A percentile compares a stretch with the other conserved stretches of the same genome.
Evolutionary conservation across 1,139 yeast species (phyloP).

Genomic region (Yarrowia galli): DNA sequence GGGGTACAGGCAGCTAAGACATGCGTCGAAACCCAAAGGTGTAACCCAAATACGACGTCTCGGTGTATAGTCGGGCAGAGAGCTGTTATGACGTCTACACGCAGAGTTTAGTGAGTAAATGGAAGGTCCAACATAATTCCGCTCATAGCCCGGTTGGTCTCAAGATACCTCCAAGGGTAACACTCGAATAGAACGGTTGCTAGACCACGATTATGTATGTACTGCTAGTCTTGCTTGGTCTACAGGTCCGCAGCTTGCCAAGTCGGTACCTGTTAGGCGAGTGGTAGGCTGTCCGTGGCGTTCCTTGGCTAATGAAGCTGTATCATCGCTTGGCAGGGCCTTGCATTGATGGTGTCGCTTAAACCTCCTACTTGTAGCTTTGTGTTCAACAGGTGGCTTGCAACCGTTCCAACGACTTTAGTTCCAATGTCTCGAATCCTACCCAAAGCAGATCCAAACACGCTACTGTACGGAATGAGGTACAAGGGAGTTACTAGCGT

Average conservation of each 20-base stretch:
- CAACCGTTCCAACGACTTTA: background rate
- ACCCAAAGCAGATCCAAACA: background rate
- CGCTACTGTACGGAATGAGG: no score
- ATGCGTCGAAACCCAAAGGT: background rate
- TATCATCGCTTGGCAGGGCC: slow-evolving; percentile 8
- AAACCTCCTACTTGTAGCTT: slow-evolving; percentile 1
- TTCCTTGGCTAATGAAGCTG: background rate
- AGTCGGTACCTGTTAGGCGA: background rate
- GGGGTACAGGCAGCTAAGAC: slow-evolving; percentile 1
- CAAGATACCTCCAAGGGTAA: background rate
- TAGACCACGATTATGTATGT: background rate
- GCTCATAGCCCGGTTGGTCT: background rate
- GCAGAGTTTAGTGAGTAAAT: background rate
- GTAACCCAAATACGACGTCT: background rate
- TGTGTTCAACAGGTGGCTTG: background rate
- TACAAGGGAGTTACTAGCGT: background rate
- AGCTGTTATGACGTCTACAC: background rate
- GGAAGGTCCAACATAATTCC: background rate
- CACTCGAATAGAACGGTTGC: background rate
- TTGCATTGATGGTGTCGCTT: background rate
- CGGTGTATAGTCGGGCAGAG: background rate
- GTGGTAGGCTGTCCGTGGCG: background rate
- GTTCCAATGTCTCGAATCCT: background rate
- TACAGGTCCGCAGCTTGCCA: background rate
- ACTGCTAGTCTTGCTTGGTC: background rate